Evolutionary conservation across 2,329 filamentous ascomycete species (phyloP).

Genomic region (Harringtonia aguacate): DNA sequence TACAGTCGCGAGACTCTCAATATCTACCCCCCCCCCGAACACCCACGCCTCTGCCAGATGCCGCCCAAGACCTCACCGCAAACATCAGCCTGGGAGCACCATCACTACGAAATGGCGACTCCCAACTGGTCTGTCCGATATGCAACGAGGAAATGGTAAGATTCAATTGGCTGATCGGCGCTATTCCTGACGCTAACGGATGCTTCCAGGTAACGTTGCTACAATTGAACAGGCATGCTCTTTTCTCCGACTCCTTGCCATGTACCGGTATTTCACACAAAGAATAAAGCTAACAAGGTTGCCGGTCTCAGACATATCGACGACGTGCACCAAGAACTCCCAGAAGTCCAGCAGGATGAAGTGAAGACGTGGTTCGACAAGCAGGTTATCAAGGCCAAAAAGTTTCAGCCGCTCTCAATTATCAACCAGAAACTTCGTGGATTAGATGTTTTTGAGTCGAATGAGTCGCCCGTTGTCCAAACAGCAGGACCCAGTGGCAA

Average conservation of each 20-base stretch:
- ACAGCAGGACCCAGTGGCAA: slow-evolving; percentile 13
- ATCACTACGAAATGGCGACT: slow-evolving; percentile 45
- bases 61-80: slow-evolving; percentile 68
- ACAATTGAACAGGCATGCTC: slow-evolving; percentile 65
- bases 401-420: slow-evolving; percentile 81
- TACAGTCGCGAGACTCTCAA: slow-evolving; percentile 65
- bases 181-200: too few relatives aligned
- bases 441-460: slow-evolving; percentile 87
- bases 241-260: too few relatives aligned
- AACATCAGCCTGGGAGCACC: slow-evolving; percentile 59
- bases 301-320: slow-evolving; percentile 57
- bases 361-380: slow-evolving; percentile 96
- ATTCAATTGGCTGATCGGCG: too few relatives aligned
- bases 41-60: slow-evolving; percentile 55
- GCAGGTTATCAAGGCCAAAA: slow-evolving; percentile 86
- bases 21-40: slow-evolving; percentile 46
- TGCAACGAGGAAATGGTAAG: slow-evolving; percentile 94
- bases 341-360: slow-evolving; percentile 81
- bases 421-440: slow-evolving; percentile 91
- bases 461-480: slow-evolving; percentile 48
- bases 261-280: too few relatives aligned
- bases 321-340: slow-evolving; percentile 80
- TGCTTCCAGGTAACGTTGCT: slow-evolving; percentile 73
- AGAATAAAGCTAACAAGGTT: too few relatives aligned
- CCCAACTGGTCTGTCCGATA: slow-evolving; percentile 84